phyloP scores from a whole-genome alignment of 2,329 filamentous ascomycete species.

The Hymenoscyphus scutula region DNA sequence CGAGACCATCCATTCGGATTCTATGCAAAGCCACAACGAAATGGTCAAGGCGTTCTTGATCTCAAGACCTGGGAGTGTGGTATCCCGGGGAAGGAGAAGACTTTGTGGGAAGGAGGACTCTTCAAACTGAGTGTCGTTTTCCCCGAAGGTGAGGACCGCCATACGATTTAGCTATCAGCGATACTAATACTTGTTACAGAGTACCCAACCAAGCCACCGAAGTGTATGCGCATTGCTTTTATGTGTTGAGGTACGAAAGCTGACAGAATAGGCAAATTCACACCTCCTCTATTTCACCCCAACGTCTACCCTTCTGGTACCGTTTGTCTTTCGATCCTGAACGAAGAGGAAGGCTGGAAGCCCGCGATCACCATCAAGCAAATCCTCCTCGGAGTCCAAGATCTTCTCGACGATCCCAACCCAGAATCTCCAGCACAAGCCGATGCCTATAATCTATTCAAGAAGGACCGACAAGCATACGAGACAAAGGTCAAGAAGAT shows the following conservation, averaged over 20 bases:
- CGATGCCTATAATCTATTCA: constrained; percentile 95
- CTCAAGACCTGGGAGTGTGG: constrained; percentile 96
- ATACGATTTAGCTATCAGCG: not conserved
- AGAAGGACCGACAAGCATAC: constrained; percentile 83
- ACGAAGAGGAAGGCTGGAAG: constrained; percentile 98
- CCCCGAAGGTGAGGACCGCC: constrained; percentile 71
- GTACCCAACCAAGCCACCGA: constrained; percentile 97
- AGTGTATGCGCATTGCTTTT: constrained; percentile 64
- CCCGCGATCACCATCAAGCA: constrained; percentile 98
- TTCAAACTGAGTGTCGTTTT: constrained; percentile 94
- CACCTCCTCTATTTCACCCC: constrained; percentile 92
- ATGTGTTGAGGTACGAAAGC: constrained; percentile 21
- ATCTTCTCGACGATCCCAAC: constrained; percentile 93
- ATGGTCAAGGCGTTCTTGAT: constrained; percentile 76
- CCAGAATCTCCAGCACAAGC: constrained; percentile 95
- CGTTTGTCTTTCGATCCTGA: constrained; percentile 93
- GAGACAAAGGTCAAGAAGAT: constrained; percentile 83
- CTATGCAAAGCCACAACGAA: constrained; percentile 84
- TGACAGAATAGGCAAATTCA: constrained; percentile 76
- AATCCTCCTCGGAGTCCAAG: constrained; percentile 93
- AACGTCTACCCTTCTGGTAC: constrained; percentile 99
- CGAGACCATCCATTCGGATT: constrained; percentile 97
- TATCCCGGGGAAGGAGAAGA: constrained; percentile 93
- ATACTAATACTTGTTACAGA: constrained; percentile 53
- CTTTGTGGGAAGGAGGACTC: constrained; percentile 94